Conservation (phyloP, 441 rosid genomes). For the Arabidopsis hybrid region DNA sequence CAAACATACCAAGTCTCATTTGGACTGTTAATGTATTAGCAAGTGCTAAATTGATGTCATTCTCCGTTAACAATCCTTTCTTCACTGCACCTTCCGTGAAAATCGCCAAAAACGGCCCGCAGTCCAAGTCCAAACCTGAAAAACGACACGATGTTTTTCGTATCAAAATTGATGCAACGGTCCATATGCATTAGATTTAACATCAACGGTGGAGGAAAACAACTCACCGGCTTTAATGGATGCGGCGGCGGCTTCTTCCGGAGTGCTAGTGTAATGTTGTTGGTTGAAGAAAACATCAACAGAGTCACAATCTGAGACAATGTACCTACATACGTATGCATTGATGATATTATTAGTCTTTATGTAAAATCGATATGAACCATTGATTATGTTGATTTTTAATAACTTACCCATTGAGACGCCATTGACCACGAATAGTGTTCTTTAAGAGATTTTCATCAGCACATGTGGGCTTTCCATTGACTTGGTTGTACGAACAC, state of each 20-base stretch:
- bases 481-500: conserved; percentile 85
- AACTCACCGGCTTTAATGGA: conserved; percentile 73
- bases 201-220: background rate
- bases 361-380: background rate
- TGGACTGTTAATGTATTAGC: conserved; percentile 72
- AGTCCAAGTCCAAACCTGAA: conserved; percentile 69
- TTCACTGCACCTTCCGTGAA: conserved; percentile 73
- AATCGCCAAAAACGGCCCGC: conserved; percentile 84
- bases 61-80: conserved; percentile 49
- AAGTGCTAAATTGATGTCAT: conserved; percentile 61
- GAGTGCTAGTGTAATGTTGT: conserved; percentile 67
- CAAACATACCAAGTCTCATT: conserved; percentile 83
- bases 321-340: conserved; percentile 50
- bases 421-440: conserved; percentile 75
- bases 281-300: conserved; percentile 64
- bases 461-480: conserved; percentile 80
- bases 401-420: conserved; percentile 60
- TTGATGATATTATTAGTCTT: background rate
- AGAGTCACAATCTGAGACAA: conserved; percentile 81
- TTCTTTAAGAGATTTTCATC: conserved; percentile 66
- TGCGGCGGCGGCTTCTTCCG: conserved; percentile 74
- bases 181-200: background rate
- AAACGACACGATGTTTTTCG: background rate
- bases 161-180: background rate
- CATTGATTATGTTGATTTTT: conserved; percentile 20